These are phyloP conservation scores for Clarireedia hainanense DNA, from an alignment of 2,329 filamentous ascomycete species.

Conservation along the genomic window DNA sequence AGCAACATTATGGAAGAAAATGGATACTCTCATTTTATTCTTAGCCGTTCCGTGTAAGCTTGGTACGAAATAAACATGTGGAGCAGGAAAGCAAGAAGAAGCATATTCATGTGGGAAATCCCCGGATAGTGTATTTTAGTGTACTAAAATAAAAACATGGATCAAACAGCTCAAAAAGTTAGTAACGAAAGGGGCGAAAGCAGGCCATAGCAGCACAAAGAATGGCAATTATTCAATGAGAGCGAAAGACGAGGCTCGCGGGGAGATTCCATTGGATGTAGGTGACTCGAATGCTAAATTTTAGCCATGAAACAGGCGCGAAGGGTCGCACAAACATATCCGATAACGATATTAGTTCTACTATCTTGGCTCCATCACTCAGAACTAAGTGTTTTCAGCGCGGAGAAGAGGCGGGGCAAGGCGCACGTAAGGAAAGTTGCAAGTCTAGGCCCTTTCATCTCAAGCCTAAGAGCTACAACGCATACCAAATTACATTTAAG, in stretches of 20 bases:
- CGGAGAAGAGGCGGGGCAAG: not conserved
- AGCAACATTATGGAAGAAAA: not conserved
- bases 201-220: not conserved
- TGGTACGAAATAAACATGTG: not conserved
- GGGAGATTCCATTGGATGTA: not conserved
- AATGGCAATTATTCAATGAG: not conserved
- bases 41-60: not conserved
- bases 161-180: not conserved
- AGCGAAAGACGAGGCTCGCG: not conserved
- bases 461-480: no score
- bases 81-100: not conserved
- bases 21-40: conserved; percentile 5
- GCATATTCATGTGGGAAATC: not conserved
- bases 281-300: not conserved
- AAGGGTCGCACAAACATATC: conserved; percentile 1
- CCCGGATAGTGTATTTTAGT: conserved; percentile 3
- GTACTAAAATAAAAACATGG: not conserved
- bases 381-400: not conserved
- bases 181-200: not conserved
- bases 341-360: not conserved
- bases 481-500: no score
- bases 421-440: not conserved
- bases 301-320: conserved; percentile 1
- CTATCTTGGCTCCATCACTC: not conserved
- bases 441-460: not conserved